Conservation (phyloP, 2,329 filamentous ascomycete species). For the Akanthomyces dipterigenus region DNA sequence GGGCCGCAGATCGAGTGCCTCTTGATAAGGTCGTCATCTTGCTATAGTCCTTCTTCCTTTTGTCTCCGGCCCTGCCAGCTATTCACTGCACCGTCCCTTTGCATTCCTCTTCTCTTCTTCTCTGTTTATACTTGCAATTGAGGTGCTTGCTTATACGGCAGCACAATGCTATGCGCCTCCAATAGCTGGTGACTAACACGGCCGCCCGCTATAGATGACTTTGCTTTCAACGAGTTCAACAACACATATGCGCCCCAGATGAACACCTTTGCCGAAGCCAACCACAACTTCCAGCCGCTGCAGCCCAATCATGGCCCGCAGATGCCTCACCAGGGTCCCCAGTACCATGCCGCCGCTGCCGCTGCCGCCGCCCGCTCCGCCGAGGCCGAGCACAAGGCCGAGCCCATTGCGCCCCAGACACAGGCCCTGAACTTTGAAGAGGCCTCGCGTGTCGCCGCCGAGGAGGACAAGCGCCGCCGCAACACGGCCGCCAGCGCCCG, state of each 20-base stretch:
- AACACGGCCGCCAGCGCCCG: slow-evolving; percentile 85
- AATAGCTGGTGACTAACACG: slow-evolving; percentile 23
- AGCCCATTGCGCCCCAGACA: slow-evolving; percentile 30
- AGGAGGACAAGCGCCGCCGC: slow-evolving; percentile 83
- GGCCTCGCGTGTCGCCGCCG: slow-evolving; percentile 63
- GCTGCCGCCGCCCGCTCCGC: slow-evolving; percentile 21
- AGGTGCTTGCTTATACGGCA: background rate
- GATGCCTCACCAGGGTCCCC: slow-evolving; percentile 21
- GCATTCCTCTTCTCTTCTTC: background rate
- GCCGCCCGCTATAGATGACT: slow-evolving; percentile 44
- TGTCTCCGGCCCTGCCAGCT: background rate
- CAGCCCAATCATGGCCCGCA: slow-evolving; percentile 41
- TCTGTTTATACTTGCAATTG: background rate
- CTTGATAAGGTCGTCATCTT: slow-evolving; percentile 9
- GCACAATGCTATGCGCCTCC: background rate
- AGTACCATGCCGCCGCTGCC: slow-evolving; percentile 24
- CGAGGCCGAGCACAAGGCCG: slow-evolving; percentile 40
- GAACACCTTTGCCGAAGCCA: slow-evolving; percentile 30
- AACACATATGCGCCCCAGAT: slow-evolving; percentile 46
- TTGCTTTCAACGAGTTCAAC: slow-evolving; percentile 49
- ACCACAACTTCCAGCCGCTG: slow-evolving; percentile 42
- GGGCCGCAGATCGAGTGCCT: background rate
- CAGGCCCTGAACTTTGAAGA: slow-evolving; percentile 59
- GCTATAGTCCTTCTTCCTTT: background rate
- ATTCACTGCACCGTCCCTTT: background rate